phyloP scores from a whole-genome alignment of 306 rosid genomes.

The Medicago truncatula region DNA sequence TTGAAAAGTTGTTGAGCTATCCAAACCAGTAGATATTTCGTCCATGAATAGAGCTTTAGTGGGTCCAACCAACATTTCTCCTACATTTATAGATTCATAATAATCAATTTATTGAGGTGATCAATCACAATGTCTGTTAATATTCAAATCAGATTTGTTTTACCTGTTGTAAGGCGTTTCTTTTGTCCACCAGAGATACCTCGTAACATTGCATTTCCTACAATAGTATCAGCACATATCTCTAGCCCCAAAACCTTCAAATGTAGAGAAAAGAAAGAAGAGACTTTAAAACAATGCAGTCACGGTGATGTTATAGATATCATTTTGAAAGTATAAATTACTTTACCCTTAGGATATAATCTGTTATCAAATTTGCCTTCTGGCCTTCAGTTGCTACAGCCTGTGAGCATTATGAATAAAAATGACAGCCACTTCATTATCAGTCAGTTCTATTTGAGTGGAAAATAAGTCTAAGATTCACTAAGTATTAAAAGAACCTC shows the following conservation, averaged over 20 bases:
- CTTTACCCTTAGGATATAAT: conserved; percentile 75
- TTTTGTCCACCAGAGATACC: conserved; percentile 78
- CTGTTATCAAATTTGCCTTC: conserved; percentile 72
- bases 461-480: conserved; percentile 18
- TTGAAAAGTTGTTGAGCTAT: conserved; percentile 68
- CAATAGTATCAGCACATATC: conserved; percentile 62
- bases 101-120: conserved; percentile 26
- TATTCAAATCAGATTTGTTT: conserved; percentile 18
- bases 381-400: conserved; percentile 78
- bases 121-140: not conserved
- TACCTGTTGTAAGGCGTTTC: conserved; percentile 74
- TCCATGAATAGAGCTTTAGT: conserved; percentile 68
- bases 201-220: conserved; percentile 62
- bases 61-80: conserved; percentile 77
- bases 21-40: conserved; percentile 74
- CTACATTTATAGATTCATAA: conserved; percentile 35
- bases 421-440: conserved; percentile 26
- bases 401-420: conserved; percentile 50
- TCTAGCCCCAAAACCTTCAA: conserved; percentile 65
- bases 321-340: not conserved
- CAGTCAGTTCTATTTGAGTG: conserved; percentile 17
- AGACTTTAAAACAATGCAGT: not conserved
- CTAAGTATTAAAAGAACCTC: not conserved
- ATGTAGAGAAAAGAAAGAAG: conserved; percentile 14
- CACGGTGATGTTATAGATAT: not conserved